A percentile compares a stretch with the other conserved stretches of the same genome.
phyloP scores from a whole-genome alignment of 306 rosid genomes.

The Trichosanthes cucumerina region DNA sequence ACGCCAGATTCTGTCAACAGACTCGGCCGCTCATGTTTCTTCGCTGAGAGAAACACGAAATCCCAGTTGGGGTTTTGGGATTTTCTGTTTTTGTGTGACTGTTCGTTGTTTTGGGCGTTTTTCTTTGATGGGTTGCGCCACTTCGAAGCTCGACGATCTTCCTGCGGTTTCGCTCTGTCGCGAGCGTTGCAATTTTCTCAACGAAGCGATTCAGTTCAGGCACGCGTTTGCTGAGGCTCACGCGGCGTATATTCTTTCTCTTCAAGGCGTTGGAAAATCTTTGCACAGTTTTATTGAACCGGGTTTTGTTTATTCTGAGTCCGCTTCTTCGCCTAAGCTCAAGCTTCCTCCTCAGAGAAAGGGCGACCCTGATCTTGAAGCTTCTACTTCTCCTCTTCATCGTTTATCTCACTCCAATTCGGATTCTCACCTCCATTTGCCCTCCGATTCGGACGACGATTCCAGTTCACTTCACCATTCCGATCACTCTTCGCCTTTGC shows the following conservation, averaged over 20 bases:
- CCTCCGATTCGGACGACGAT: conserved; percentile 42
- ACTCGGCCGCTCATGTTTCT: not conserved
- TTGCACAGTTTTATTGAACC: conserved; percentile 41
- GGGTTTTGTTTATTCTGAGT: conserved; percentile 15
- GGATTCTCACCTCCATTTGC: conserved; percentile 62
- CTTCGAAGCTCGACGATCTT: conserved; percentile 79
- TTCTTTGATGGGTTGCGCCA: conserved; percentile 61
- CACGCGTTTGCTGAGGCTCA: conserved; percentile 66
- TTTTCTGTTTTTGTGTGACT: not conserved
- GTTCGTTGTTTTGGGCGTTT: not conserved
- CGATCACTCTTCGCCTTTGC: conserved; percentile 49
- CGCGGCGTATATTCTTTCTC: conserved; percentile 52
- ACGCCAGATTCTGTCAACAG: not conserved
- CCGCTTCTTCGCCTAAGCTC: conserved; percentile 21
- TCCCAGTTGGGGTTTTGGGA: not conserved
- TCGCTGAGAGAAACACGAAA: not conserved
- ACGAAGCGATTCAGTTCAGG: conserved; percentile 68
- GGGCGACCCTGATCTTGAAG: conserved; percentile 17
- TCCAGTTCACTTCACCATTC: conserved; percentile 40
- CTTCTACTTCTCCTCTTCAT: conserved; percentile 20
- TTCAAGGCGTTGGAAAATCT: conserved; percentile 50
- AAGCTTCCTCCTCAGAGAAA: conserved; percentile 32
- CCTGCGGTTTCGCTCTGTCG: conserved; percentile 81
- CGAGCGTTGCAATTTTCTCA: conserved; percentile 48
- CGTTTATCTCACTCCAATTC: conserved; percentile 37